phyloP scores from a whole-genome alignment of 805 yeast genomes.

The Brettanomyces bruxellensis region DNA sequence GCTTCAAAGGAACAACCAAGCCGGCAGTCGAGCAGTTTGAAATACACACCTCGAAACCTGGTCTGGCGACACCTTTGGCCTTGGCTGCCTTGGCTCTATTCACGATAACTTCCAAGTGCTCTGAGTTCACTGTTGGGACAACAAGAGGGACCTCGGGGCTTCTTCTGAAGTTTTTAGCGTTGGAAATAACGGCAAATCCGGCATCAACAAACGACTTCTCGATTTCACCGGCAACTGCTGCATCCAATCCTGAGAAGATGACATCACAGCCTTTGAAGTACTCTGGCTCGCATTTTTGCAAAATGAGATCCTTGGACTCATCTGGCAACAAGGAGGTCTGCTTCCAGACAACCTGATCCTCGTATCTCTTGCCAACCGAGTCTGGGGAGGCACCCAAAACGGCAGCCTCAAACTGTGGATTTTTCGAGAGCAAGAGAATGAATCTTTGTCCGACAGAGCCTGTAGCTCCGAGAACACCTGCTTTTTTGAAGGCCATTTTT shows the following conservation, averaged over 20 bases:
- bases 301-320: constrained; percentile 49
- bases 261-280: constrained; percentile 84
- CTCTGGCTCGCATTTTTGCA: constrained; percentile 69
- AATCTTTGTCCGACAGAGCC: constrained; percentile 98
- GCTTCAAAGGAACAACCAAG: constrained; percentile 90
- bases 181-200: constrained; percentile 81
- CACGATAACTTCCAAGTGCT: constrained; percentile 71
- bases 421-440: constrained; percentile 71
- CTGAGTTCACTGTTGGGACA: constrained; percentile 92
- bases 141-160: constrained; percentile 80
- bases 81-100: constrained; percentile 46
- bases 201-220: constrained; percentile 76
- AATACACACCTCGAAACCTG: constrained; percentile 88
- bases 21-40: constrained; percentile 99
- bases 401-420: constrained; percentile 80
- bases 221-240: constrained; percentile 87
- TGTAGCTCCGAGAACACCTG: constrained; percentile 96
- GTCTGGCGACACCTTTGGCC: constrained; percentile 44
- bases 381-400: constrained; percentile 89
- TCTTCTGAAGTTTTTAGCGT: constrained; percentile 94
- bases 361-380: constrained; percentile 85
- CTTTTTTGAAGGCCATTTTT: constrained; percentile 30
- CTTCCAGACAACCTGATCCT: constrained; percentile 88
- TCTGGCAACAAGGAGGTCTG: constrained; percentile 81
- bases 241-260: constrained; percentile 90